A percentile compares a stretch with the other conserved stretches of the same genome.
These are phyloP conservation scores for Omphalotus guepiniiformis DNA, from an alignment of 768 basidiomycete species.

Conservation along the genomic window DNA sequence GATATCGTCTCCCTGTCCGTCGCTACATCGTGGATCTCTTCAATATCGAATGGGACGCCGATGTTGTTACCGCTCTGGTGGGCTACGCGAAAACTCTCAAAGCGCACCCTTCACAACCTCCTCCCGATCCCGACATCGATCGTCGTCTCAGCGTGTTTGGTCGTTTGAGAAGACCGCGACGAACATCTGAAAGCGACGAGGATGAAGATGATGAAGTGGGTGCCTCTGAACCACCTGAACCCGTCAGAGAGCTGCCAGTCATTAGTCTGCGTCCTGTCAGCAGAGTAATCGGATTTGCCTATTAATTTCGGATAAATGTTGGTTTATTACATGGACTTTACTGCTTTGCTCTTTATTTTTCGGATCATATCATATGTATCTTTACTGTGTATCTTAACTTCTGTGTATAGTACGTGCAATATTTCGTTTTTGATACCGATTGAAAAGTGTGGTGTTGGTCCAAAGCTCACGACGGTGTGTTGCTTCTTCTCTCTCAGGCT, in stretches of 20 bases:
- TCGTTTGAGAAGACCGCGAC: constrained; percentile 41
- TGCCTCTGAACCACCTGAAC: constrained; percentile 34
- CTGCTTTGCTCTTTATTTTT: too few species aligned
- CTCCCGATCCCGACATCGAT: constrained; percentile 36
- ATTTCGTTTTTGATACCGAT: too few species aligned
- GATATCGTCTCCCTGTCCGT: constrained; percentile 89
- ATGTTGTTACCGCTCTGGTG: constrained; percentile 50
- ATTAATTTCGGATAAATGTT: too few species aligned
- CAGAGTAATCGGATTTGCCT: constrained; percentile 54
- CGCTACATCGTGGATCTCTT: constrained; percentile 93
- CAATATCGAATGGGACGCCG: constrained; percentile 69
- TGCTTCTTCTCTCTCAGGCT: too few species aligned
- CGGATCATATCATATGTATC: too few species aligned
- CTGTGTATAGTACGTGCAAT: too few species aligned
- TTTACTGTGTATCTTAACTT: too few species aligned
- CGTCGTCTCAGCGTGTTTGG: constrained; percentile 66
- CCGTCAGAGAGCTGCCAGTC: constrained; percentile 39
- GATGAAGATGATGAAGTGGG: constrained; percentile 51
- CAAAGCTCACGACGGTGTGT: too few species aligned
- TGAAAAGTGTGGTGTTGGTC: too few species aligned
- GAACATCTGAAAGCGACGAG: constrained; percentile 58
- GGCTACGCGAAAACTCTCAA: constrained; percentile 49
- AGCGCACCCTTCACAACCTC: constrained; percentile 39
- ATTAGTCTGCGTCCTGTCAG: constrained; percentile 56
- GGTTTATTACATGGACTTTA: too few species aligned